Base-by-base conservation (phyloP, 1,284 basidiomycete genomes). In the Ustilago curta region DNA sequence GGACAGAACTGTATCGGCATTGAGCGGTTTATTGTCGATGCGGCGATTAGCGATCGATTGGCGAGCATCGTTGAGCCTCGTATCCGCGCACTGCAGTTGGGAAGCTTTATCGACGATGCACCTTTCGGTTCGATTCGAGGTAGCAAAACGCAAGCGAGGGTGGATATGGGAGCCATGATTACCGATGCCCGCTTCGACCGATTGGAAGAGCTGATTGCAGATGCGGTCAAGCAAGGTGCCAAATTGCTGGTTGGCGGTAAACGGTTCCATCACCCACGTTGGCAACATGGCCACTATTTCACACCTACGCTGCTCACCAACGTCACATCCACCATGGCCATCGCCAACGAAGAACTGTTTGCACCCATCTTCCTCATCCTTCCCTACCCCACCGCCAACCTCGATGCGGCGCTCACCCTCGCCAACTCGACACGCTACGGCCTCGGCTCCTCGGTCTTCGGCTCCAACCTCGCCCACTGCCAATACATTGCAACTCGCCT, bases 391-490 rank as follows among this genome's bases (percentile, higher is more conserved):
- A 90, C 92, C 7, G 86, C 94, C 39, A 91, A 94, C 1, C 87
- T 95, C 45, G 91, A 94, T 1, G 91, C 95, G 76, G 94, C 93
- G 0, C 89, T 97, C 65, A 88, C 88, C 51, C 91, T 95, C 72
- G 93, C 96, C 0, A 97, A 97, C 81, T 88, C 89, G 16, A 94
- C 93, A 1, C 88, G 89, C 35, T 98, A 93, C 85, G 96, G 93
- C 9, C 89, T 99, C n/a, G 96, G 95, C 47, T 93, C 94, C 1
- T 93, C 93, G 62, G 93, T 99, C n/a, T 98, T 95, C 83, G 95
- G 95, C 9, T 90, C 90, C 12, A 89, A 91, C 80, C 90, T 91
- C 81, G 87, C 88, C 31, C 87, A 92, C 48, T 95, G 93, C 81
- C 77, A 91, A 56, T 87, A 90, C 57, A 91, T 98, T 12, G 94